Base-by-base conservation (phyloP, 495 filamentous ascomycete species). In the Jackrogersella minutella region DNA sequence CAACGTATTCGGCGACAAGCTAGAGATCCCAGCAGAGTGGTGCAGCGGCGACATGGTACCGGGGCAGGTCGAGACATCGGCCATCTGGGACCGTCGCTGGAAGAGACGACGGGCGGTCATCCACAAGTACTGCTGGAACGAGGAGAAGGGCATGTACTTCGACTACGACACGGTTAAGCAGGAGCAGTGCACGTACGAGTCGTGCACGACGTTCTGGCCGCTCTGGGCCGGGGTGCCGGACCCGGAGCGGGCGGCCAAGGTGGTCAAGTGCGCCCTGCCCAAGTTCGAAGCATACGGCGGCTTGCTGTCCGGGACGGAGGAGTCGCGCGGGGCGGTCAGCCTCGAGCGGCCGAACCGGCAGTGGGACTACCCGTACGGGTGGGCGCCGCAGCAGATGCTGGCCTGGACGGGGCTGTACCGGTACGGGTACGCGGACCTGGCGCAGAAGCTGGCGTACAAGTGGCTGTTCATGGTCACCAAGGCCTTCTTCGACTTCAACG, bases 381-480 rank as follows among this genome's bases (percentile, higher is more conserved):
- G 95, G 95, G 94, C 95, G 16, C 95, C 95, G 8, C 95, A 99
- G 82, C 95, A 99, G 80, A 97, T 99, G 79, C 86, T 99, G 30
- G 95, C 95, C 1, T 98, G 96, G 95, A 92, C 89, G 0, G 96
- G 92, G 5, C 81, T 99, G 30, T 83, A 91, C 73, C 88, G 92
- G 13, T 99, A 97, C 71, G 92, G 93, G 16, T 98, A 95, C 70
- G 84, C 91, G 37, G 89, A 93, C 22, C 93, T 97, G 37, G 93
- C 91, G 0, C 89, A 96, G 77, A 82, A 93, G 19, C 77, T 99
- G 36, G 89, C 91, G 0, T 98, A 98, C 77, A 92, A 92, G 74
- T 99, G 95, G 95, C 79, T 97, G 19, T 96, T 92, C 76, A 98
- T 97, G 94, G 90, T 97, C 68, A 97, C 91, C 30, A 96, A 95